Base-by-base conservation (phyloP, 2,329 filamentous ascomycete species). In the Fusarium albidum region DNA sequence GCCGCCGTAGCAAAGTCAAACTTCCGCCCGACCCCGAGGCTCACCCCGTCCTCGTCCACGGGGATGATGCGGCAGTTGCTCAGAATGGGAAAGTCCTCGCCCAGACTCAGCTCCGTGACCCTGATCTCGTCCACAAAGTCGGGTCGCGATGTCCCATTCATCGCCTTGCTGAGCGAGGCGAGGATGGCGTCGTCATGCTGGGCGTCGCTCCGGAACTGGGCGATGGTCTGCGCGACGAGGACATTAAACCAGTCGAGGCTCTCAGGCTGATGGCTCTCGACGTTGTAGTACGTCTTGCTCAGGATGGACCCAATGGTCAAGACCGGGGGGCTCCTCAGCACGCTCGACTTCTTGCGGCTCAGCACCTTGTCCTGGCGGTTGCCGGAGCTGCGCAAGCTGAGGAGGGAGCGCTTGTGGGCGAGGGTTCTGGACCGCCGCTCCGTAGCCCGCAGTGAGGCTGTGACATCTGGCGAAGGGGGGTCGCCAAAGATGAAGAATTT, bases 401-500 rank as follows among this genome's bases (percentile, higher is more conserved):
- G 82, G 37, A 90, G 82, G 13, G 89, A 90, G 55, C 88, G 85
- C 71, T 88, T 87, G 74, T 96, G 91, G 18, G 89, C 86, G 49
- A 92, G 79, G 2, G 89, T 90, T 59, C 89, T 82, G 45, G 88
- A 86, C 52, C 88, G 85, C 21, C 91, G 85, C 63, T 92, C 87
- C 10, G 88, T 88, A 52, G 90, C 91, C 62, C 90, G 86, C 35
- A 89, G 79, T 8, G 91, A 82, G 11, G 92, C 91, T 15, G 89
- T 91, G 48, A 89, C 86, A 59, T 96, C 92, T 56, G 92, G 82
- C 2, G 90, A 92, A 1, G 92, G 92, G 6, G 92, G 87, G 70
- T 98, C 95, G 66, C 95, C 95, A 71, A 99, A 98, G 70, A 99
- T 98, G 83, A 99, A 99, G 84, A 97, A 99, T 73, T 96, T 96